Percentiles rank a stretch among this genome's conserved stretches.
phyloP scores from a whole-genome alignment of 495 filamentous ascomycete species.

The Penicillium egyptiacum region DNA sequence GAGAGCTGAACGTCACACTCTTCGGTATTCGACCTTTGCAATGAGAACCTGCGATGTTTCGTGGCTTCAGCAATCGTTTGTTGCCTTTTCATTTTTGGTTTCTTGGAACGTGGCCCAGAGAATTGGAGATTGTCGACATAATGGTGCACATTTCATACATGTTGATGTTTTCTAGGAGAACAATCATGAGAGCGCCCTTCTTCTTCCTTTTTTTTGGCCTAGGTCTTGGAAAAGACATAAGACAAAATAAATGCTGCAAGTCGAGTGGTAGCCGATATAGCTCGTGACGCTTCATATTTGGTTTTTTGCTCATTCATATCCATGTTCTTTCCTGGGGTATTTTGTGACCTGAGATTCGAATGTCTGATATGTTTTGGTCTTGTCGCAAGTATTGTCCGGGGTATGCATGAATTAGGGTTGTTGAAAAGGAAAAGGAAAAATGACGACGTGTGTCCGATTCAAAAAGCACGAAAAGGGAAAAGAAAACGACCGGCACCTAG shows the following conservation, averaged over 20 bases:
- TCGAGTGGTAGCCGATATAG: background rate
- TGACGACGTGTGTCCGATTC: background rate
- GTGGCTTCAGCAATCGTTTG: background rate
- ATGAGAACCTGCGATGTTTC: background rate
- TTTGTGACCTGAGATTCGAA: background rate
- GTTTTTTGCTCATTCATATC: background rate
- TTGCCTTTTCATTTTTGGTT: too few species aligned
- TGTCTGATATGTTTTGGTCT: background rate
- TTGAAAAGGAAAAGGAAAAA: background rate
- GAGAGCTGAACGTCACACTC: background rate
- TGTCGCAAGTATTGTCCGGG: background rate
- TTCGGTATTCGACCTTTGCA: background rate
- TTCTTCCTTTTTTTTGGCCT: background rate
- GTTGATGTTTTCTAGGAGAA: background rate
- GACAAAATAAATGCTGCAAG: background rate
- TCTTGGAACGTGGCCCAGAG: background rate
- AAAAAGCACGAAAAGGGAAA: background rate
- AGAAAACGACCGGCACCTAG: background rate
- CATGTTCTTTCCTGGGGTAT: background rate
- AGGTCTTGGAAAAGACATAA: background rate
- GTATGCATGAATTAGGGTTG: background rate
- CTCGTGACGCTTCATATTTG: background rate
- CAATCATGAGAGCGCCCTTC: background rate
- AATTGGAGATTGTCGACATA: background rate
- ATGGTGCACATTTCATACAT: background rate